A percentile compares a stretch with the other conserved stretches of the same genome.
Conservation (phyloP, 129 eudicot species). For the Cynara cardunculus region DNA sequence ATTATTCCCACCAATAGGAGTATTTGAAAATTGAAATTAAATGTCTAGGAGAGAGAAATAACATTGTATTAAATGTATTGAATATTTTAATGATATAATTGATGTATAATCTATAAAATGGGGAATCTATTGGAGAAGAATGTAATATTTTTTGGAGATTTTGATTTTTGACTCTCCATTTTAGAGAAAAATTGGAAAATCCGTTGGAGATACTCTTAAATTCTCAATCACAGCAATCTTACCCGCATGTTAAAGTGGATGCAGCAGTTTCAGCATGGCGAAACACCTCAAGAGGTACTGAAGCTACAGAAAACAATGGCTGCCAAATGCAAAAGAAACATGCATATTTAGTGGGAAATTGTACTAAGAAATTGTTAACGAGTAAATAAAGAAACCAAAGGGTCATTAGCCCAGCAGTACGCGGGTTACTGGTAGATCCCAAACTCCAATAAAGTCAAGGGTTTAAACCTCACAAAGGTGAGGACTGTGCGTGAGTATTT, state of each 20-base stretch:
- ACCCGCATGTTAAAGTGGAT: conserved; percentile 87
- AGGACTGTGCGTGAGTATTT: neutral
- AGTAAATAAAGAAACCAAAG: neutral
- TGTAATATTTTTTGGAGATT: too few relatives aligned
- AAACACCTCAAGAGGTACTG: conserved; percentile 78
- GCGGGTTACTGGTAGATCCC: neutral
- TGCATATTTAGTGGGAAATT: conserved; percentile 14
- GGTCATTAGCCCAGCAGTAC: neutral
- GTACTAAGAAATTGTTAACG: neutral
- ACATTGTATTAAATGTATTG: too few relatives aligned
- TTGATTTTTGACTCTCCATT: too few relatives aligned
- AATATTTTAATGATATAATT: too few relatives aligned
- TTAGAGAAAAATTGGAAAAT: too few relatives aligned
- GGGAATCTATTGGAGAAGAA: too few relatives aligned
- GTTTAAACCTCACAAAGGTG: neutral
- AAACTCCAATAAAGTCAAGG: neutral
- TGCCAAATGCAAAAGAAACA: conserved; percentile 34
- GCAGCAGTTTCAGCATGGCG: conserved; percentile 83
- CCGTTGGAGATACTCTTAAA: too few relatives aligned
- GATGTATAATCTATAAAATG: too few relatives aligned
- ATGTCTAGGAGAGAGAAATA: too few relatives aligned
- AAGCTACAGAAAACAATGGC: conserved; percentile 69
- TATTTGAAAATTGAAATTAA: too few relatives aligned
- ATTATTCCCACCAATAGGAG: too few relatives aligned
- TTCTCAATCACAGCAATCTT: conserved; percentile 13